A percentile compares a stretch with the other conserved stretches of the same genome.
phyloP scores from a whole-genome alignment of 257 asterid genomes.

The Solanum medicagineum region DNA sequence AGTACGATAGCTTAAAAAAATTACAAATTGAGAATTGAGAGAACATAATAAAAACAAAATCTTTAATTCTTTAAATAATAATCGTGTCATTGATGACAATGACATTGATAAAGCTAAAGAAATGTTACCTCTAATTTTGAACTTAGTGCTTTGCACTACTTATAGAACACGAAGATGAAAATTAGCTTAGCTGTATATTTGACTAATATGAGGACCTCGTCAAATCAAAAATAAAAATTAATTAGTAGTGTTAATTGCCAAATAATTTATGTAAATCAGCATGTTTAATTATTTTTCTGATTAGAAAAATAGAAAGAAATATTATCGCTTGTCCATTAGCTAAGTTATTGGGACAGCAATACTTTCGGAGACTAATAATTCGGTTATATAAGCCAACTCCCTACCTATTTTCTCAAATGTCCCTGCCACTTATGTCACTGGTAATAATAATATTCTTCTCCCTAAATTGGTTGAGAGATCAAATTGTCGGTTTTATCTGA shows the following conservation, averaged over 20 bases:
- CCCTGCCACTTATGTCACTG: background rate
- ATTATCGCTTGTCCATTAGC: constrained; percentile 1
- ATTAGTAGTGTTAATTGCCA: background rate
- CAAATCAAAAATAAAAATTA: background rate
- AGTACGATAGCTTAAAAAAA: background rate
- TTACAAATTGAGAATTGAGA: background rate
- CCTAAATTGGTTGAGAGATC: background rate
- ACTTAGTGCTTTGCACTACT: background rate
- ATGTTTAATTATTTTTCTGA: background rate
- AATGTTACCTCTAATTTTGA: background rate
- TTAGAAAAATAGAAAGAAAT: background rate
- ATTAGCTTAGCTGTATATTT: background rate
- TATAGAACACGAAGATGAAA: background rate
- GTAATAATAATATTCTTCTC: background rate
- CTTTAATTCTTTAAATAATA: background rate
- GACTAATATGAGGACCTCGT: background rate
- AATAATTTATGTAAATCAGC: background rate
- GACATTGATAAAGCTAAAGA: background rate
- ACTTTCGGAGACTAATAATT: background rate
- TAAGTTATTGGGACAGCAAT: constrained; percentile 1
- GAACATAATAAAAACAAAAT: background rate
- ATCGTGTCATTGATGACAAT: background rate
- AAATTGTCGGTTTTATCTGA: background rate
- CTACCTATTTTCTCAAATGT: background rate
- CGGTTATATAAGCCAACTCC: background rate